These are phyloP conservation scores for Leptographium lundbergii DNA, from an alignment of 2,329 filamentous ascomycete genomes.

Conservation along the genomic window DNA sequence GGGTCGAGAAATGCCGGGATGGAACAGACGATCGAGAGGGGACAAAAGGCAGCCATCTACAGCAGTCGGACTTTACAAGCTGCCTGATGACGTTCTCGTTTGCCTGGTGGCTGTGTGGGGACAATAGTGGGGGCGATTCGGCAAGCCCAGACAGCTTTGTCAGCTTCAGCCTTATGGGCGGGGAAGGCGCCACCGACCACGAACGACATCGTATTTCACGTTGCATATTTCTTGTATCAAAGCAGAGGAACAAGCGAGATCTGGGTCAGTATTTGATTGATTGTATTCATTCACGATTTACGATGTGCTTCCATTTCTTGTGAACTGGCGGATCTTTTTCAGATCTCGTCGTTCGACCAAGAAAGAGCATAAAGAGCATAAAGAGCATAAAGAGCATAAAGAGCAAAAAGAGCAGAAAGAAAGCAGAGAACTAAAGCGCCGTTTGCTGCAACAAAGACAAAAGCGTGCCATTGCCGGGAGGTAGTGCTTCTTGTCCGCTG, in stretches of 20 bases:
- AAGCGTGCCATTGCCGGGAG: not conserved
- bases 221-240: too few relatives aligned
- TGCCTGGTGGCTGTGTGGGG: not conserved
- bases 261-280: too few relatives aligned
- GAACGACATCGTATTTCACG: too few relatives aligned
- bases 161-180: constrained; percentile 1
- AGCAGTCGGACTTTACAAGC: not conserved
- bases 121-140: not conserved
- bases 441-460: not conserved
- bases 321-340: not conserved
- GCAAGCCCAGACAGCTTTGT: not conserved
- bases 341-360: not conserved
- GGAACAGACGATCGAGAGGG: not conserved
- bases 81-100: not conserved
- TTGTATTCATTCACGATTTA: not conserved
- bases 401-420: not conserved
- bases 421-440: not conserved
- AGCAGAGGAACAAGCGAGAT: too few relatives aligned
- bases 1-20: not conserved
- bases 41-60: too few relatives aligned
- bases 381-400: too few relatives aligned
- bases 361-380: not conserved
- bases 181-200: not conserved
- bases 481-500: not conserved
- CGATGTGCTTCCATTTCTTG: not conserved